Evolutionary conservation across 2,329 filamentous ascomycete species (phyloP), one percentile per base, ranked within the genome.

Genomic region (Microsporum ferrugineum): DNA sequence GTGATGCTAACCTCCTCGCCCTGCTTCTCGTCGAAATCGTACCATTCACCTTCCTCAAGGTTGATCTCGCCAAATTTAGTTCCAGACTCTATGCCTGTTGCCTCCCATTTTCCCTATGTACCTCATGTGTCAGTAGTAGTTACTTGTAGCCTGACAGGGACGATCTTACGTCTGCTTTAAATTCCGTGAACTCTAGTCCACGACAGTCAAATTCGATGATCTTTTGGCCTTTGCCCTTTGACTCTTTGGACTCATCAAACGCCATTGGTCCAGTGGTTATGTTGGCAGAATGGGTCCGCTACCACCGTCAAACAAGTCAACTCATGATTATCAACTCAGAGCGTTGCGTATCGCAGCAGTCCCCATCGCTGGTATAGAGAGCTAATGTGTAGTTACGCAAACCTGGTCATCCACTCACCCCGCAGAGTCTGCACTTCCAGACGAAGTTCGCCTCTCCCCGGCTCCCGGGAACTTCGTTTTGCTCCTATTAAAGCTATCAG

Each of bases 351-450:
- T 51, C 33, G 45, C 45, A 10, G 45, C 31, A 29, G 8, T 12
- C 2, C 12, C 27, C 39, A 43, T 6, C n/a, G 14, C 39, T n/a
- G 3, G 39, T n/a, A 43, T 51, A 29, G 14, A 31, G 31, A 7
- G 33, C 7, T 23, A 12, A 23, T 55, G 51, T 36, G 51, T 17
- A 43, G 14, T 43, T 43, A 34, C n/a, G 51, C 51, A 55, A 36
- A 36, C 6, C 33, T 6, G 51, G 36, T 55, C 51, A 36, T 49
- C 39, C 12, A 72, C 76, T 34, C 67, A 94, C 91, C 84, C 94
- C 95, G 85, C 94, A 99, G 72, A 94, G 92, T 76, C 95, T 96
- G 82, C 94, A 99, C 74, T 86, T 91, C 92, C 94, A 99, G n/a
- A 99, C 94, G 75, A 99, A 99, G 75, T 97, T 97, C 63, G 94